Evolutionary conservation across 2,329 filamentous ascomycete species (phyloP), one percentile per base, ranked within the genome.

Genomic region (Byssochlamys sp.): DNA sequence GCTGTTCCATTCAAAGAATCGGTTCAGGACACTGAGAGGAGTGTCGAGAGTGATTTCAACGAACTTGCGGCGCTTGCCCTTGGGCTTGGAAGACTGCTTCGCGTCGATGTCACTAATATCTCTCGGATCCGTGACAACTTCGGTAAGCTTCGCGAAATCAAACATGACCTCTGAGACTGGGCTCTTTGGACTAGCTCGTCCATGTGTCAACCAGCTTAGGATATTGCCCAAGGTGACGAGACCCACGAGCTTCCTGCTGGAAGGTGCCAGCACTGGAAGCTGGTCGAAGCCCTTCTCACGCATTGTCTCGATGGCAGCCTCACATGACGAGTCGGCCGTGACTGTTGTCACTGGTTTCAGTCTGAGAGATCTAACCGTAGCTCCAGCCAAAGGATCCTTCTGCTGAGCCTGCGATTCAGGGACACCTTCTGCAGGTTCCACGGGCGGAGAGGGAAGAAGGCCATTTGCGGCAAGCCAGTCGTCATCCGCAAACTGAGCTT

Each of bases 381-480:
- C 90, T 57, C 84, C 84, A 50, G 81, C 80, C 71, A 95, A 94
- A 10, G 88, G 82, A 70, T 95, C 88, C 55, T 78, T 75, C 7
- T 77, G 63, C 67, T 74, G 63, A 1, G 69, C 58, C 39, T 70
- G 61, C 7, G 71, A 57, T 12, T 63, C 59, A 14, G 70, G 62
- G 27, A 67, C 63, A 4, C 65, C 58, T 19, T 70, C 70, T 59
- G 75, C 69, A 62, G 70, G 65, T 56, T 71, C 73, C 54, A 70
- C 79, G 60, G 77, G 82, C 55, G 78, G 84, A 62, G 76, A 81
- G 45, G 89, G 84, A 27, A 97, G 82, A 26, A 99, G 89, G 71
- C 92, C 88, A 76, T 99, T 99, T 62, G 94, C 94, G 11, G 91
- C 91, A 57, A 99, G 86, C 95, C 94, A 99, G 78, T 97, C 94